Conservation (phyloP, 2,329 filamentous ascomycete species). For the Sporothrix globosa region DNA sequence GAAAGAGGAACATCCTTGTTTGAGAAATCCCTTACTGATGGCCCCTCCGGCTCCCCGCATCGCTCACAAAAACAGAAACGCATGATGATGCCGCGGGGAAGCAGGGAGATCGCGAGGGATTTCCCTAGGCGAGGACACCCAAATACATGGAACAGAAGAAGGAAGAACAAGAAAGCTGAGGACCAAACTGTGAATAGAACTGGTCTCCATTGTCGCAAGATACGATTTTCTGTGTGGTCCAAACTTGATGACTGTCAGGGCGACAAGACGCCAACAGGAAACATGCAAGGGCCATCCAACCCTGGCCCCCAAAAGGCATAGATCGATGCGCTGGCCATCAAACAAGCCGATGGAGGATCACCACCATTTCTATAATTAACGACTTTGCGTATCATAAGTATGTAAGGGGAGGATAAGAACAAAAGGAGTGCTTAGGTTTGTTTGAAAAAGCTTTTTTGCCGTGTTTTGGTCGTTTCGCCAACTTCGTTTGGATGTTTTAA, state of each 20-base stretch:
- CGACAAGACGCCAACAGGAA: neutral
- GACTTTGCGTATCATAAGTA: neutral
- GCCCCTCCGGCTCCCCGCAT: neutral
- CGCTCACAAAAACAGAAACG: neutral
- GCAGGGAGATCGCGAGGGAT: neutral
- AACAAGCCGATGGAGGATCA: constrained; percentile 3
- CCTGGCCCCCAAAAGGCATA: neutral
- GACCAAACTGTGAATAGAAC: neutral
- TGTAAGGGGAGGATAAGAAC: neutral
- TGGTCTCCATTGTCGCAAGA: neutral
- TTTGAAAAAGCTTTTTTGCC: neutral
- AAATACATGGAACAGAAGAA: neutral
- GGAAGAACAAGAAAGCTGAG: neutral
- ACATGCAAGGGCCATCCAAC: neutral
- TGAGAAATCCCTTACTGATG: neutral
- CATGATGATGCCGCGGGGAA: constrained; percentile 1
- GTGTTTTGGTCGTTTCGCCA: too few species aligned
- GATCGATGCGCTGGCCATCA: constrained; percentile 18
- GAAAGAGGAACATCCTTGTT: neutral
- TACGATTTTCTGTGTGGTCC: neutral
- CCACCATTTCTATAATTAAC: constrained; percentile 9
- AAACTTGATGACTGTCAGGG: neutral
- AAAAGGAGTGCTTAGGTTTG: neutral
- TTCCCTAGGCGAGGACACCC: too few species aligned
- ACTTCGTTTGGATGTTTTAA: neutral